Evolutionary conservation across 139 green algal genomes (phyloP).

Genomic region (Chlamydomonas urium): DNA sequence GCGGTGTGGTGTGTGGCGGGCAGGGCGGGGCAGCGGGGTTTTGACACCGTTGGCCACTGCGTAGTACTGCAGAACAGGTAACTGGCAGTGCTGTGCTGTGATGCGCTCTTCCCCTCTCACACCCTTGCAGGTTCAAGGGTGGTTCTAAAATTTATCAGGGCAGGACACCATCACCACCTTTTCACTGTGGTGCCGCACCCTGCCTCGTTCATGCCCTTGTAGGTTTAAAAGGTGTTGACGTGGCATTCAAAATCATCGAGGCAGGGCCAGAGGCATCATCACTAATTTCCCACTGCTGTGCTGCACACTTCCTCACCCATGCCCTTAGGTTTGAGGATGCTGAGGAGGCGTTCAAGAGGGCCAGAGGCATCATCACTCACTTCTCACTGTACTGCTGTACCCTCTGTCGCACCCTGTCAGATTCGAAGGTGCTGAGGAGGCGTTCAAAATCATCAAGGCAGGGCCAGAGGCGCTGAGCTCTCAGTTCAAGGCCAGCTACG

Average conservation of each 20-base stretch:
- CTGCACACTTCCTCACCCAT: too few species aligned
- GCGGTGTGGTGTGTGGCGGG: conserved; percentile 84
- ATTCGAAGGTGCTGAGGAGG: conserved; percentile 73
- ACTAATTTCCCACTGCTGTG: too few species aligned
- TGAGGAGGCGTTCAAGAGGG: conserved; percentile 51
- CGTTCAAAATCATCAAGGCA: conserved; percentile 58
- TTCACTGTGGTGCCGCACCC: too few species aligned
- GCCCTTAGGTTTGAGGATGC: conserved; percentile 65
- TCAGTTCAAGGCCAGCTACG: conserved; percentile 74
- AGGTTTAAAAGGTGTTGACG: conserved; percentile 73
- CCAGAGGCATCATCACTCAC: too few species aligned
- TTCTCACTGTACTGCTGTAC: too few species aligned
- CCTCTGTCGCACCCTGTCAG: conserved; percentile 26
- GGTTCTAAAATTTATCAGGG: conserved; percentile 50
- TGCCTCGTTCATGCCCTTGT: too few species aligned
- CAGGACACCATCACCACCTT: too few species aligned
- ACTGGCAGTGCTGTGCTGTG: too few species aligned
- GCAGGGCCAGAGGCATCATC: conserved; percentile 75
- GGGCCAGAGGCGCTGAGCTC: conserved; percentile 71
- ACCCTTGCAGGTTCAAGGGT: conserved; percentile 62
- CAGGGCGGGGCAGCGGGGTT: conserved; percentile 73
- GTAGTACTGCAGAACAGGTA: conserved; percentile 65
- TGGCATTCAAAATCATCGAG: conserved; percentile 62
- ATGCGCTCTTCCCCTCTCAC: too few species aligned
- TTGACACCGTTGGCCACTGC: conserved; percentile 71